Percentiles rank a stretch among this genome's conserved stretches.
These are phyloP conservation scores for Avena eriantha DNA, from an alignment of 176 grass and related monocot genomes.

Conservation along the genomic window DNA sequence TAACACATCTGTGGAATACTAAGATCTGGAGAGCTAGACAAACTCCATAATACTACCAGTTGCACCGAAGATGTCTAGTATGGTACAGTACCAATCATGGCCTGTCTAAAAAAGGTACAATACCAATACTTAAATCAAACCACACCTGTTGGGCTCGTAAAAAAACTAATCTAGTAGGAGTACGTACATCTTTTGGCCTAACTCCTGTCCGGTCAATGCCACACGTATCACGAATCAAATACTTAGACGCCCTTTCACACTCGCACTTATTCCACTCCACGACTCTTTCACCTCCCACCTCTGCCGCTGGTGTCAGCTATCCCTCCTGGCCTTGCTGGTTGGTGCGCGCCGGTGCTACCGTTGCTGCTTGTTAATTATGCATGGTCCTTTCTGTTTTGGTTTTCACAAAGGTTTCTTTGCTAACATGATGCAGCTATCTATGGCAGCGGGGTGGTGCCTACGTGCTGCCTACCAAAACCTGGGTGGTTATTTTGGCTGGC, in stretches of 20 bases:
- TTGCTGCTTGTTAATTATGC: too few species aligned
- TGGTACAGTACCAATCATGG: neutral
- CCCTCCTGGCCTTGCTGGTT: slow-evolving; percentile 28
- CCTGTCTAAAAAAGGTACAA: neutral
- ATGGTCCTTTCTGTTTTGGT: too few species aligned
- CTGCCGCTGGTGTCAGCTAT: neutral
- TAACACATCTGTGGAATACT: neutral
- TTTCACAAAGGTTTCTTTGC: too few species aligned
- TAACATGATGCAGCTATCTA: too few species aligned
- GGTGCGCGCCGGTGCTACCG: slow-evolving; percentile 1
- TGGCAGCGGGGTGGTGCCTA: too few species aligned
- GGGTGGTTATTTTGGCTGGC: too few species aligned
- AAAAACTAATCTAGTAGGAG: neutral
- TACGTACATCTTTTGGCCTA: neutral
- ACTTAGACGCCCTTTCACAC: slow-evolving; percentile 2
- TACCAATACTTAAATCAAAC: neutral
- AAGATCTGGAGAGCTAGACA: neutral
- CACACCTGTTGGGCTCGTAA: too few species aligned
- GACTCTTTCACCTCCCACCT: neutral
- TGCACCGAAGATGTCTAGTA: neutral
- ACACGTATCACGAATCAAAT: neutral
- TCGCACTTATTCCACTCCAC: slow-evolving; percentile 8
- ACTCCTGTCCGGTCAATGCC: neutral
- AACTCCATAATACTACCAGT: neutral
- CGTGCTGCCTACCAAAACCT: too few species aligned